Percentiles rank a stretch among this genome's conserved stretches.
phyloP scores from a whole-genome alignment of 2,329 filamentous ascomycete species.

The Colletotrichum siamense region DNA sequence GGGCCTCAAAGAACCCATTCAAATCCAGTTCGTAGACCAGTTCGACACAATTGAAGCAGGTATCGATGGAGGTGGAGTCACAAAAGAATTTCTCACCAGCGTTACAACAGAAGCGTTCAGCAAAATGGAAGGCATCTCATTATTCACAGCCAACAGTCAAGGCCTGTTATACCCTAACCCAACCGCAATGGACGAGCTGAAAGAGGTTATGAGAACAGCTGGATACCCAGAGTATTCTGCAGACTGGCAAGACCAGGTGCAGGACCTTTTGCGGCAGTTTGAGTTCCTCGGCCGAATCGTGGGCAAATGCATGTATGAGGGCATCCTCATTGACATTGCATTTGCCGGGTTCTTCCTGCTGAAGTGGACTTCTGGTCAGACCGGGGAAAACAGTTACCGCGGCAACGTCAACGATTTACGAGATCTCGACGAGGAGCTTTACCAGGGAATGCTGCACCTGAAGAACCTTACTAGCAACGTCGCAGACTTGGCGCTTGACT shows the following conservation, averaged over 20 bases:
- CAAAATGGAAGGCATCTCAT: constrained; percentile 57
- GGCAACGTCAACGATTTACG: constrained; percentile 94
- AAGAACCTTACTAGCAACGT: constrained; percentile 89
- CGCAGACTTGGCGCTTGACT: constrained; percentile 81
- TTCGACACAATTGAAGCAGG: constrained; percentile 89
- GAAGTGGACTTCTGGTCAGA: constrained; percentile 80
- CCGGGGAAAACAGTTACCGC: constrained; percentile 76
- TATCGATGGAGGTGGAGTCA: constrained; percentile 96
- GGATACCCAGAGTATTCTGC: constrained; percentile 58
- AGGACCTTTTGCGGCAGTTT: constrained; percentile 73
- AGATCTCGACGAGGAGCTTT: constrained; percentile 89
- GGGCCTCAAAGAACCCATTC: constrained; percentile 90
- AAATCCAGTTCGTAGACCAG: constrained; percentile 94
- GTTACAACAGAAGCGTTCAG: constrained; percentile 86
- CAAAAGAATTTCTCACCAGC: constrained; percentile 94
- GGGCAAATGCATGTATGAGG: constrained; percentile 97
- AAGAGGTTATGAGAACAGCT: constrained; percentile 58
- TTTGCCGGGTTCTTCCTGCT: constrained; percentile 97
- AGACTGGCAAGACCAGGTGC: constrained; percentile 63
- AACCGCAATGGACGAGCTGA: constrained; percentile 72
- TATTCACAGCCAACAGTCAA: constrained; percentile 82
- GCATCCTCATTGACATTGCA: constrained; percentile 88
- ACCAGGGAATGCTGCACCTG: constrained; percentile 81
- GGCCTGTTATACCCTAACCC: constrained; percentile 92
- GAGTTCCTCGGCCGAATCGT: constrained; percentile 93